phyloP scores from a whole-genome alignment of 2,329 filamentous ascomycete species.

The Teratosphaeria destructans region DNA sequence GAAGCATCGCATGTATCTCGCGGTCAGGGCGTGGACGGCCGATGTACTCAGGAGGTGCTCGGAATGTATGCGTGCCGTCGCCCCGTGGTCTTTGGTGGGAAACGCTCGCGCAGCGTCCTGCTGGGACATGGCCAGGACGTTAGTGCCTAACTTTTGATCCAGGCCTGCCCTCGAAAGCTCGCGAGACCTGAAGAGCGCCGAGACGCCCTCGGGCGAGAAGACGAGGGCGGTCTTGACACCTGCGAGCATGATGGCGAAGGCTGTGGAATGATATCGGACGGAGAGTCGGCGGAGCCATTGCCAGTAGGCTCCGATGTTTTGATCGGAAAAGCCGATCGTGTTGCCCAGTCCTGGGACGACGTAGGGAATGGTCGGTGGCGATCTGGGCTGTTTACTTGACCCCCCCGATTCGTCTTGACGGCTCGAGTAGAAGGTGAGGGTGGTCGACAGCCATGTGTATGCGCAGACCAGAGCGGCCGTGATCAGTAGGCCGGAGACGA shows the following conservation, averaged over 20 bases:
- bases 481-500: background rate
- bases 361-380: constrained; percentile 11
- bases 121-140: constrained; percentile 10
- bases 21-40: constrained; percentile 8
- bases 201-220: constrained; percentile 11
- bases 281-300: background rate
- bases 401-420: background rate
- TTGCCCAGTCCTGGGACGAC: constrained; percentile 12
- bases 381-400: background rate
- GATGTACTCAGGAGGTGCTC: constrained; percentile 6
- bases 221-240: constrained; percentile 11
- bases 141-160: constrained; percentile 10
- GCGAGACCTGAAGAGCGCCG: constrained; percentile 9
- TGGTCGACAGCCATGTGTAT: constrained; percentile 1
- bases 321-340: constrained; percentile 11
- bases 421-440: background rate
- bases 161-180: constrained; percentile 8
- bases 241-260: constrained; percentile 11
- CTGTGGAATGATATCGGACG: constrained; percentile 2
- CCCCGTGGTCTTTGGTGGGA: constrained; percentile 6
- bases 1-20: constrained; percentile 9
- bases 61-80: constrained; percentile 8
- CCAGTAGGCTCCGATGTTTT: constrained; percentile 14
- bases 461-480: background rate
- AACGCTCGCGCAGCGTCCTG: constrained; percentile 9